Evolutionary conservation across 495 filamentous ascomycete genomes (phyloP), one percentile per base, ranked within the genome.

Genomic region (Penicillium canescens): DNA sequence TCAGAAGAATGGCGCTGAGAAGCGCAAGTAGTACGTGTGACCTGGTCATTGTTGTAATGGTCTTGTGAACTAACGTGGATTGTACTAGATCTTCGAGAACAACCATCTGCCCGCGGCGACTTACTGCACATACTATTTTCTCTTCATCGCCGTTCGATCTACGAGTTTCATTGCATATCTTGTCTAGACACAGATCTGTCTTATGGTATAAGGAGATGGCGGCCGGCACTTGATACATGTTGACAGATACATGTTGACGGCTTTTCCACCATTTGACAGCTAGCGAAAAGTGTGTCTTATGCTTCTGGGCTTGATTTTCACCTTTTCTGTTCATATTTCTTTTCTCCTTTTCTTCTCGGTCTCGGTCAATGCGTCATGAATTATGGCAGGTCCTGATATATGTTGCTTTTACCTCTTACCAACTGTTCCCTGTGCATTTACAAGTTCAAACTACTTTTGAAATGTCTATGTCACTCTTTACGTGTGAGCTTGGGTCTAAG

Each of bases 1-100:
- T 42, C 56, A 56, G 45, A 42, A 55, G 24, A 53, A 52, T 38
- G 60, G 62, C n/a, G 66, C 42, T 36, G 66, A 69, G 51, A 65
- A 69, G 55, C 67, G 66, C 55, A 70, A 72, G 56, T 64, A 67
- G 69, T 69, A 55, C 53, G 64, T 67, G 9, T 39, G 18, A 41
- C 24, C 24, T 23, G 8, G 34, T 33, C 9, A 12, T 9, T 8
- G 9, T 1, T 40, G 18, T 41, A 3, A 1, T 13, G 20, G 16
- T 24, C 34, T 24, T 12, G 16, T 23, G 20, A 14, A 16, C 48
- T 35, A 28, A 34, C 16, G 24, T 16, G 16, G 18, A 3, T 8
- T 14, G 36, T 6, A 13, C 14, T 11, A 34, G 16, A 18, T 35
- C 11, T 23, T 18, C 24, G 7, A 46, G 26, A 40, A 12, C 18